phyloP scores from a whole-genome alignment of 2,329 filamentous ascomycete species.

The Pestalotiopsis sp. region DNA sequence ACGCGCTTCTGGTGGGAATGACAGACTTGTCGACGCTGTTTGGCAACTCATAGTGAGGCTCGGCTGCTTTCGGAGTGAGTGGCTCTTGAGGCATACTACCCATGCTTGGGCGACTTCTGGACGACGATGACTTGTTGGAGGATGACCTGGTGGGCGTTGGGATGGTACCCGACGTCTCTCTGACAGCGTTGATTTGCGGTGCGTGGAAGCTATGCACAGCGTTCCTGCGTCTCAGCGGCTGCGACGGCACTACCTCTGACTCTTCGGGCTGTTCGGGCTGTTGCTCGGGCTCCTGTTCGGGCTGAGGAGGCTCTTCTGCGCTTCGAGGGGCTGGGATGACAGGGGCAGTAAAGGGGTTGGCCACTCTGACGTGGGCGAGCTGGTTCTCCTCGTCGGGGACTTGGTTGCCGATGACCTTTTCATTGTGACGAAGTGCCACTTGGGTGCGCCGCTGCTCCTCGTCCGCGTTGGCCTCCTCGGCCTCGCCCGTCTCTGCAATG shows the following conservation, averaged over 20 bases:
- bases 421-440: conserved; percentile 17
- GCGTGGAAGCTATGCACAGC: neutral
- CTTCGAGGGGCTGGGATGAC: neutral
- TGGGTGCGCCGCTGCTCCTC: conserved; percentile 16
- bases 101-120: neutral
- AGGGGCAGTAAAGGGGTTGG: neutral
- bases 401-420: conserved; percentile 16
- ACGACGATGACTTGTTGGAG: neutral
- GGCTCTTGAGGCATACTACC: neutral
- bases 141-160: neutral
- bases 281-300: neutral
- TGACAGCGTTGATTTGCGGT: neutral
- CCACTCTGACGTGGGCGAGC: neutral
- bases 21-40: neutral
- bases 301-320: neutral
- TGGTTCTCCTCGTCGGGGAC: conserved; percentile 8
- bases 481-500: conserved; percentile 23
- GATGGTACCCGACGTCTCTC: neutral
- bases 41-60: neutral
- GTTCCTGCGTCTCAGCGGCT: neutral
- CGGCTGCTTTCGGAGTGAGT: neutral
- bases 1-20: neutral
- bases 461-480: conserved; percentile 25
- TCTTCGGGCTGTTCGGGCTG: neutral
- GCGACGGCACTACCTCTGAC: neutral